Base-by-base conservation (phyloP, 148 eudicot species). In the Silene latifolia region DNA sequence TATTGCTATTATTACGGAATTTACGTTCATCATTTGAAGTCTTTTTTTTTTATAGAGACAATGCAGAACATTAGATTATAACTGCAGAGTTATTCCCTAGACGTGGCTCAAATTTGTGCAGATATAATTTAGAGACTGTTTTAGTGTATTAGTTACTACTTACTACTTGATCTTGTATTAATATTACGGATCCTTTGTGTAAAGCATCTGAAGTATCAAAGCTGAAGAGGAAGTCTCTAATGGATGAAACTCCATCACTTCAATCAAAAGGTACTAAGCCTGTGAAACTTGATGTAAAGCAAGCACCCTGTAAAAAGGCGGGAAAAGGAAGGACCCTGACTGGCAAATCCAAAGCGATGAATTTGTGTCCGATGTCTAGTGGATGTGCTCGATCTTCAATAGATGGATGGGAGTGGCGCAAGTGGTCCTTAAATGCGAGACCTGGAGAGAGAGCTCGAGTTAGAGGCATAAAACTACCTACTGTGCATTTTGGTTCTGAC, bases 361-460 rank as follows among this genome's bases (percentile, higher is more conserved):
- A 78, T 78, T 79, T 82, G 56, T 89, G 87, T 72, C 97, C 97
- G 2, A 78, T 73, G 71, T 88, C 99, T 77, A 82, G 76, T 69
- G 97, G 98, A 51, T 95, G 97, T 88, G 99, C 97, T 76, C 87
- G 99, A 64, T 66, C 89, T 51, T 92, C 99, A 35, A 92, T 95
- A 51, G 81, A 81, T 78, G 99, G 99, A 58, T 90, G 99, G 97
- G 89, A 95, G 75, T 95, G 99, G 99, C 99, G 78, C 80, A 84
- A 80, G 53, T 95, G 99, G 99, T 89, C 97, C 54, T 59, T 85
- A 61, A 82, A 78, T 67, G 97, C 97, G 69, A 90, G 82, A 71
- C 94, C 96, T 78, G 83, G 87, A 69, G 99, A 95, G 75, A 88
- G 91, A 84, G 88, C 92, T 80, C 87, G 84, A 74, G 91, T 81